phyloP scores from a whole-genome alignment of 2,329 filamentous ascomycete genomes.

The Diaporthe ilicicola region DNA sequence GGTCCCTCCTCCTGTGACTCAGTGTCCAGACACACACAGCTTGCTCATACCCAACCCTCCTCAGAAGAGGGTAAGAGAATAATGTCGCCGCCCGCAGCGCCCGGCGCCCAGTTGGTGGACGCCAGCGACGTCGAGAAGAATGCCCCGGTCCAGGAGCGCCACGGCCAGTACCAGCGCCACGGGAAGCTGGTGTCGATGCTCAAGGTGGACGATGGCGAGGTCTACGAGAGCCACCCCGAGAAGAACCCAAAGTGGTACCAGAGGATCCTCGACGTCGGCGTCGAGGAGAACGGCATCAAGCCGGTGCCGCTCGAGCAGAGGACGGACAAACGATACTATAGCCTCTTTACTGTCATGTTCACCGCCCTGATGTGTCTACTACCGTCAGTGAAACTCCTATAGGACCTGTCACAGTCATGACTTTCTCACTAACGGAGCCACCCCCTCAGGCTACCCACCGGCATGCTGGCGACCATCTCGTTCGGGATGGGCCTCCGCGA shows the following conservation, averaged over 20 bases:
- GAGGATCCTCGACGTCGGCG: conserved; percentile 52
- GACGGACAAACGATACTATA: conserved; percentile 60
- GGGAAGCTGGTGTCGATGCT: conserved; percentile 39
- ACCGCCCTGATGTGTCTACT: conserved; percentile 64
- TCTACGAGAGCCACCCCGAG: conserved; percentile 42
- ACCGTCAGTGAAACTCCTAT: conserved; percentile 54
- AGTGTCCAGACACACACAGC: not conserved
- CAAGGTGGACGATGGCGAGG: conserved; percentile 43
- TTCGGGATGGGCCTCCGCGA: conserved; percentile 65
- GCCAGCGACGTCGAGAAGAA: conserved; percentile 37
- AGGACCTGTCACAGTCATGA: not conserved
- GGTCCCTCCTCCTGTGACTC: not conserved
- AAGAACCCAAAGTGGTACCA: conserved; percentile 52
- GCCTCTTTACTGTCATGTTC: conserved; percentile 69
- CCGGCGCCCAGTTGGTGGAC: not conserved
- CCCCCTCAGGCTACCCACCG: conserved; percentile 59
- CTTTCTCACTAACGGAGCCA: not conserved
- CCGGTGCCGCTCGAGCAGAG: conserved; percentile 64
- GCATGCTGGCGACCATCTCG: conserved; percentile 63
- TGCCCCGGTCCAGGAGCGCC: not conserved
- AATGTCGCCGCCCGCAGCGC: conserved; percentile 17
- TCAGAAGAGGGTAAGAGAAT: not conserved
- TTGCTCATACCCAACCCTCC: not conserved
- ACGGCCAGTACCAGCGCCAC: conserved; percentile 29
- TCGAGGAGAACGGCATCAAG: conserved; percentile 63